A percentile compares a stretch with the other conserved stretches of the same genome.
phyloP scores from a whole-genome alignment of 306 rosid species.

The Ormosia semicastrata region DNA sequence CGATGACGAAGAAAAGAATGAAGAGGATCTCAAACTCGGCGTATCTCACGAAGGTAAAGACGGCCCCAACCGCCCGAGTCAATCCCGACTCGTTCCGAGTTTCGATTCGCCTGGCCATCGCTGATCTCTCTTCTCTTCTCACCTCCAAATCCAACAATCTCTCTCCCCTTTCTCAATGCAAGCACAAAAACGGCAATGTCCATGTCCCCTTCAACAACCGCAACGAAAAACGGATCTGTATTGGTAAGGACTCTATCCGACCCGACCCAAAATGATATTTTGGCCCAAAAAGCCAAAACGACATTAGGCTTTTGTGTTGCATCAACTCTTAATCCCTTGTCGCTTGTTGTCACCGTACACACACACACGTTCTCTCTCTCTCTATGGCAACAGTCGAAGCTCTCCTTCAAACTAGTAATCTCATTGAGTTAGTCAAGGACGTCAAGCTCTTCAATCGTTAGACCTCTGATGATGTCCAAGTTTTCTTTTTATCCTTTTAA shows the following conservation, averaged over 20 bases:
- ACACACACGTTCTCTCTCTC: not conserved
- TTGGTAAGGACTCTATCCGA: not conserved
- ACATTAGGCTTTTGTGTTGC: not conserved
- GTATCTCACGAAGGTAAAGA: conserved; percentile 54
- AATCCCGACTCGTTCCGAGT: conserved; percentile 44
- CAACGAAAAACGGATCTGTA: not conserved
- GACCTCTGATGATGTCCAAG: conserved; percentile 35
- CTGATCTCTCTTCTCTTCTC: not conserved
- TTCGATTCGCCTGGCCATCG: conserved; percentile 49
- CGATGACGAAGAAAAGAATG: conserved; percentile 74
- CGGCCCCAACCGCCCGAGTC: conserved; percentile 53
- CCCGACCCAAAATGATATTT: not conserved
- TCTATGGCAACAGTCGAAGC: conserved; percentile 19
- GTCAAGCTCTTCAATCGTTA: conserved; percentile 43
- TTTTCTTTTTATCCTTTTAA: not conserved
- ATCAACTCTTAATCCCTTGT: not conserved
- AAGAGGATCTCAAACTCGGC: conserved; percentile 95
- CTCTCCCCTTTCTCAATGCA: not conserved
- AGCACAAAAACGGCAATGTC: not conserved
- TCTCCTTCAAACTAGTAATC: not conserved
- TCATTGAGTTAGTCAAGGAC: not conserved
- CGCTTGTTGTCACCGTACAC: not conserved
- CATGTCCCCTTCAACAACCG: not conserved
- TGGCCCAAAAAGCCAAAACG: not conserved
- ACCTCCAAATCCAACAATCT: not conserved